A percentile compares a stretch with the other conserved stretches of the same genome.
Evolutionary conservation across 1,284 basidiomycete species (phyloP).

Genomic region (Mycena citricolor): DNA sequence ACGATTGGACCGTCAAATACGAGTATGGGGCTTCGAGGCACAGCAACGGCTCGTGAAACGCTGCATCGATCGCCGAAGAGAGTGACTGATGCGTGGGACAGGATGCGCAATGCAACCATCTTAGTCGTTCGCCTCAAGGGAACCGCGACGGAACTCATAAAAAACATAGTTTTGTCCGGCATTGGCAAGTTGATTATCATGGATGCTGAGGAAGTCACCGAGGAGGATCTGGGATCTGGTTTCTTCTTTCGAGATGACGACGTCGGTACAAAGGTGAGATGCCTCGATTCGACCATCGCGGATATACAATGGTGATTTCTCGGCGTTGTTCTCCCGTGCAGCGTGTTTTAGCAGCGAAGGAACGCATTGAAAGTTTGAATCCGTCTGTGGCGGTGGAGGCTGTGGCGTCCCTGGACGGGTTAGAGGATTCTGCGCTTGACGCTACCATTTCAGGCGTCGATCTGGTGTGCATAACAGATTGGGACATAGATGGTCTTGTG

Average conservation of each 20-base stretch:
- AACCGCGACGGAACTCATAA: conserved; percentile 93
- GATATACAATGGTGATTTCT: conserved; percentile 40
- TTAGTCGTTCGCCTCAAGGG: conserved; percentile 82
- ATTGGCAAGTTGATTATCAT: conserved; percentile 72
- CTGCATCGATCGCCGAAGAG: conserved; percentile 11
- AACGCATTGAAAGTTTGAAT: conserved; percentile 86
- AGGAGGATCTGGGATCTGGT: conserved; percentile 86
- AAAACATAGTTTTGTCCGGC: conserved; percentile 86
- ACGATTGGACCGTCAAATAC: conserved; percentile 95
- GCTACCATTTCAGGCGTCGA: conserved; percentile 65
- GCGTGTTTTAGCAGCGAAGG: conserved; percentile 82
- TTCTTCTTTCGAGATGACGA: conserved; percentile 96
- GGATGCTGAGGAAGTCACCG: conserved; percentile 59
- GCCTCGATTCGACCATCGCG: conserved; percentile 25
- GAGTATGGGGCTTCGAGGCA: conserved; percentile 96
- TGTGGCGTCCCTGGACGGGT: conserved; percentile 49
- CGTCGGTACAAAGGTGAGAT: conserved; percentile 77
- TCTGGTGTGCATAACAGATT: conserved; percentile 83
- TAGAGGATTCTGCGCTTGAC: conserved; percentile 56
- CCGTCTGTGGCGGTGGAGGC: conserved; percentile 85
- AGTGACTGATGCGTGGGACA: conserved; percentile 34
- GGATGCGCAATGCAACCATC: conserved; percentile 93
- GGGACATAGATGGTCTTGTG: conserved; percentile 67
- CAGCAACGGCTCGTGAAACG: conserved; percentile 75
- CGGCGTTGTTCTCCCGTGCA: conserved; percentile 39